These are phyloP conservation scores for Amanita subjunquillea DNA, from an alignment of 768 basidiomycete species.

Conservation along the genomic window DNA sequence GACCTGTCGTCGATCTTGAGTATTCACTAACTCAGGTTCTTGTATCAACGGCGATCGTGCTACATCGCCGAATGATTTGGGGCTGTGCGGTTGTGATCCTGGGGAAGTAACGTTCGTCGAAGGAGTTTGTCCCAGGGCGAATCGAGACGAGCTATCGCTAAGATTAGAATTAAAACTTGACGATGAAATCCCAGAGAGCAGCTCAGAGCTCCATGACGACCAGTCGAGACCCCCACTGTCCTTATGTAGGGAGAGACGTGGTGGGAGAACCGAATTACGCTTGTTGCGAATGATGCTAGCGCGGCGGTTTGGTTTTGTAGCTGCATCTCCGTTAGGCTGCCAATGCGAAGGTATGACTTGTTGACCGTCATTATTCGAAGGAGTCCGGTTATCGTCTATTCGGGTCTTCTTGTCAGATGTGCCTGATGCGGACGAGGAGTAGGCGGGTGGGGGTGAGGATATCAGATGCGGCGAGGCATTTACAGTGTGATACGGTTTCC, in stretches of 20 bases:
- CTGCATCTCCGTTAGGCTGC: neutral
- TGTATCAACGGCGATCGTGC: neutral
- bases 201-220: constrained; percentile 4
- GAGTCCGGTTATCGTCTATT: neutral
- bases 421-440: neutral
- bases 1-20: neutral
- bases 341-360: constrained; percentile 3
- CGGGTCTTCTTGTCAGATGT: constrained; percentile 2
- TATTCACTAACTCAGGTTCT: neutral
- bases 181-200: constrained; percentile 5
- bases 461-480: constrained; percentile 17
- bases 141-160: neutral
- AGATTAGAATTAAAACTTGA: neutral
- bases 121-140: neutral
- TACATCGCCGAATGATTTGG: neutral
- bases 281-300: constrained; percentile 6
- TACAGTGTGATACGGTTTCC: constrained; percentile 29
- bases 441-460: constrained; percentile 6
- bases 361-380: neutral
- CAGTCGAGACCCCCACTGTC: constrained; percentile 2
- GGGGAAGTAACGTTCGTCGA: constrained; percentile 2
- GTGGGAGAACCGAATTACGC: constrained; percentile 4
- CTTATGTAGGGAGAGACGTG: constrained; percentile 3
- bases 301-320: neutral
- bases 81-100: neutral